These are phyloP conservation scores for Fremontodendron californicum DNA, from an alignment of 345 rosid species.

Conservation along the genomic window DNA sequence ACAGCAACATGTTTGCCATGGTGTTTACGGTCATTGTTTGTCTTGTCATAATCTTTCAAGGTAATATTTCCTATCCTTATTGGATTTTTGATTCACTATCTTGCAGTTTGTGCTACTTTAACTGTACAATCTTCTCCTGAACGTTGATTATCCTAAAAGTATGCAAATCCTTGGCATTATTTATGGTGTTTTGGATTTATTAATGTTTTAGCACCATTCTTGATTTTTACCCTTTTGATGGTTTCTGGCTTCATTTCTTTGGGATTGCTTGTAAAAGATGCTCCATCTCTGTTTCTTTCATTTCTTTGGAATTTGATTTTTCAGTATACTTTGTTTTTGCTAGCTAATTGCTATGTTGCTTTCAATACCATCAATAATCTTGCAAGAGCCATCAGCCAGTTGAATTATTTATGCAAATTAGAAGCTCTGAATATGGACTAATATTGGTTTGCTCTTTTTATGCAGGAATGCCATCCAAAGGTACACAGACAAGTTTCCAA, in stretches of 20 bases:
- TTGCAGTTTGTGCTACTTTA: not conserved
- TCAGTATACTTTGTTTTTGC: not conserved
- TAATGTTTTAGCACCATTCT: not conserved
- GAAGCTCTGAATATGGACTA: not conserved
- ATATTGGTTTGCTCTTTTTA: not conserved
- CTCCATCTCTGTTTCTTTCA: not conserved
- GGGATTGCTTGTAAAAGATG: not conserved
- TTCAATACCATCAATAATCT: not conserved
- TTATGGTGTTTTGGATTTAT: not conserved
- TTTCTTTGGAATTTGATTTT: not conserved
- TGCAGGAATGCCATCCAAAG: conserved; percentile 66
- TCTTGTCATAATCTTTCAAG: conserved; percentile 62
- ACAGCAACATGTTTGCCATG: conserved; percentile 48
- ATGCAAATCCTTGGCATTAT: not conserved
- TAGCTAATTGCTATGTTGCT: not conserved
- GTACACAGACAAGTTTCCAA: conserved; percentile 25
- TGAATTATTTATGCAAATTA: not conserved
- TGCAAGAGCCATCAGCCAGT: not conserved
- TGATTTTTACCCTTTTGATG: not conserved
- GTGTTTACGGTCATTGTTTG: conserved; percentile 56
- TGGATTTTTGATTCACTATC: not conserved
- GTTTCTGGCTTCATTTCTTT: not conserved
- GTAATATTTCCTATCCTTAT: conserved; percentile 27
- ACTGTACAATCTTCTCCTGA: not conserved
- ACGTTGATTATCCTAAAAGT: not conserved